These are phyloP conservation scores for Stentor coeruleus DNA, from an alignment of 73 alveolate genomes.

Conservation along the genomic window DNA sequence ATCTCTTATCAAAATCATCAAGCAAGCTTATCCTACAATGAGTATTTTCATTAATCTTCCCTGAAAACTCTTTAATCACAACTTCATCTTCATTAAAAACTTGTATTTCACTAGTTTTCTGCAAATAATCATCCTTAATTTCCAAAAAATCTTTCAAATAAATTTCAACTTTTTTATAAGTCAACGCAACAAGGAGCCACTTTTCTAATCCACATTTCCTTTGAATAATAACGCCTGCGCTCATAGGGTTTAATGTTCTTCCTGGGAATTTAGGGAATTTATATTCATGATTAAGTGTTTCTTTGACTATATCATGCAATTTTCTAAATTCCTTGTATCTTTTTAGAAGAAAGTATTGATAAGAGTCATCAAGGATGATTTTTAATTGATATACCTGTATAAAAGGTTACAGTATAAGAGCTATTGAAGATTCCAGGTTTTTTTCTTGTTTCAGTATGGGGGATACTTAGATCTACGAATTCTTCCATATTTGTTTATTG, in stretches of 20 bases:
- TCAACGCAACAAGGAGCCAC: background rate
- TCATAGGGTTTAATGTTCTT: background rate
- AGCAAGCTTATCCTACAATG: background rate
- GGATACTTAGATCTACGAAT: background rate
- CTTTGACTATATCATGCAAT: background rate
- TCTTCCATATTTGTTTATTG: no score
- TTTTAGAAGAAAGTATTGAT: background rate
- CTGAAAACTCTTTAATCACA: background rate
- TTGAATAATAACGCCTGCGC: background rate
- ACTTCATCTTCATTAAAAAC: background rate
- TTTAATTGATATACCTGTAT: background rate
- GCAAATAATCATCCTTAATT: background rate
- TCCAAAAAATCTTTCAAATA: background rate
- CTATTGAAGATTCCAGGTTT: background rate
- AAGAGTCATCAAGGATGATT: background rate
- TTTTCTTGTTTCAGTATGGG: background rate
- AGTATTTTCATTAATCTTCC: background rate
- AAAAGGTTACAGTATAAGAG: background rate
- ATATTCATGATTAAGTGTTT: background rate
- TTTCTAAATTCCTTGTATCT: background rate
- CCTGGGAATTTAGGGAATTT: background rate
- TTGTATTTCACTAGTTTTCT: background rate
- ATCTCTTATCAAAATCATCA: background rate
- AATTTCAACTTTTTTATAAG: background rate
- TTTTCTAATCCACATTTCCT: background rate